Evolutionary conservation across 768 basidiomycete species (phyloP).

Genomic region (Lanmaoa pseudosensibilis): DNA sequence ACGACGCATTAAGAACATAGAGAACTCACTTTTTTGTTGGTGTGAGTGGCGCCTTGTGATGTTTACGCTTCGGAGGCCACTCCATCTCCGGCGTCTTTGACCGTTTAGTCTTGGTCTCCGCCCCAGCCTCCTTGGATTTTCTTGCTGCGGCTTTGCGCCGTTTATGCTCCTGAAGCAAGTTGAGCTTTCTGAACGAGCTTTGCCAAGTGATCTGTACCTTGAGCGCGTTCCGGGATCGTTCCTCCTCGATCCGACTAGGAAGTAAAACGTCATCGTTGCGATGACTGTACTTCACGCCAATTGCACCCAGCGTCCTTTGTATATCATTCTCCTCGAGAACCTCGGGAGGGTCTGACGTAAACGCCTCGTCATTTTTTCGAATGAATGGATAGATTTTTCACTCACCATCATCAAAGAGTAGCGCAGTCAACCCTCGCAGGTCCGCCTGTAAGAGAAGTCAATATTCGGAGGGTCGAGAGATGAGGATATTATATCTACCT

Average conservation of each 20-base stretch:
- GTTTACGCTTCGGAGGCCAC: slow-evolving; percentile 68
- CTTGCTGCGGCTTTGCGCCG: slow-evolving; percentile 23
- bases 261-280: slow-evolving; percentile 69
- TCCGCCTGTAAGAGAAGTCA: slow-evolving; percentile 41
- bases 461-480: neutral
- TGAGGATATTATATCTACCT: slow-evolving; percentile 7
- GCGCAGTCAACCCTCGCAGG: slow-evolving; percentile 57
- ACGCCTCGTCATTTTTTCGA: neutral
- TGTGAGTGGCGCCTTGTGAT: slow-evolving; percentile 49
- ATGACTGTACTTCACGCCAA: slow-evolving; percentile 73
- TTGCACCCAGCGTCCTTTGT: slow-evolving; percentile 55
- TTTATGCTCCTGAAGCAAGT: slow-evolving; percentile 25
- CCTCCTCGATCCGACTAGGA: slow-evolving; percentile 67
- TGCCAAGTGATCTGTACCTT: slow-evolving; percentile 37
- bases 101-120: slow-evolving; percentile 10
- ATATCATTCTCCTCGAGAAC: slow-evolving; percentile 46
- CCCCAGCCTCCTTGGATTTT: slow-evolving; percentile 19
- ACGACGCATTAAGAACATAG: too few relatives aligned
- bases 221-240: slow-evolving; percentile 54
- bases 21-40: slow-evolving; percentile 55
- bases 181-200: slow-evolving; percentile 4
- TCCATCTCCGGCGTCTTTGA: slow-evolving; percentile 39
- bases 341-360: slow-evolving; percentile 39
- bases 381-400: neutral
- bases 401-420: slow-evolving; percentile 73